Evolutionary conservation across 2,329 filamentous ascomycete species (phyloP).

Genomic region (Stemphylium beticola): DNA sequence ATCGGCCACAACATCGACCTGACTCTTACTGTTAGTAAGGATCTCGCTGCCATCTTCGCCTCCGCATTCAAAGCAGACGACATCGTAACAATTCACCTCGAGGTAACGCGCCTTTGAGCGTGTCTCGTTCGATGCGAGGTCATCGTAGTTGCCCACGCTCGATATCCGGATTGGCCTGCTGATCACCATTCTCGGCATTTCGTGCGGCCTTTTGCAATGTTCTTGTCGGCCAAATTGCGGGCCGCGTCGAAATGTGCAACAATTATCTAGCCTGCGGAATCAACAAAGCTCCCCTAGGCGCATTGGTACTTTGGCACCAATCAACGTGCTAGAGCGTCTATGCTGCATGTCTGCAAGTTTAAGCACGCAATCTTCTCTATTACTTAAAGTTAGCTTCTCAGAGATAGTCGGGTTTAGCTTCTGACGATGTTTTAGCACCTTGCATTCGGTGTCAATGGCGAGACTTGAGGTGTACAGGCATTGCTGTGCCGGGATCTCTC

Average conservation of each 20-base stretch:
- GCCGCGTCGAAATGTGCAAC: constrained; percentile 63
- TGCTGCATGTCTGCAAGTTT: constrained; percentile 54
- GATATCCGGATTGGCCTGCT: background rate
- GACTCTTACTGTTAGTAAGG: constrained; percentile 37
- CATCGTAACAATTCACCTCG: constrained; percentile 63
- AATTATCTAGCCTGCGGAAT: constrained; percentile 63
- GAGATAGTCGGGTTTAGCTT: constrained; percentile 64
- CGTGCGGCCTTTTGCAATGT: constrained; percentile 5
- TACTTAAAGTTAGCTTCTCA: constrained; percentile 62
- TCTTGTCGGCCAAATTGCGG: constrained; percentile 61
- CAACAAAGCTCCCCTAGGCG: constrained; percentile 58
- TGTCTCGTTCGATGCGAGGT: constrained; percentile 60
- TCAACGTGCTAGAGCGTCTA: constrained; percentile 58
- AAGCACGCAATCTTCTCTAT: constrained; percentile 60
- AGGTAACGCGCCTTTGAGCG: constrained; percentile 63
- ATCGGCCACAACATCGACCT: constrained; percentile 35
- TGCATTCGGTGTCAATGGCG: constrained; percentile 53
- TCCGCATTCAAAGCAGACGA: constrained; percentile 56
- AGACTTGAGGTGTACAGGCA: constrained; percentile 61
- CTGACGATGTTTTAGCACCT: constrained; percentile 59
- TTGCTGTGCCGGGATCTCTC: constrained; percentile 55
- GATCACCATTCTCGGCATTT: background rate
- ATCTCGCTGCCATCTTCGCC: constrained; percentile 50
- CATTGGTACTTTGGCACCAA: constrained; percentile 66
- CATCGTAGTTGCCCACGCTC: constrained; percentile 56